A percentile compares a stretch with the other conserved stretches of the same genome.
phyloP scores from a whole-genome alignment of 768 basidiomycete genomes.

The Kwoniella botswanensis region DNA sequence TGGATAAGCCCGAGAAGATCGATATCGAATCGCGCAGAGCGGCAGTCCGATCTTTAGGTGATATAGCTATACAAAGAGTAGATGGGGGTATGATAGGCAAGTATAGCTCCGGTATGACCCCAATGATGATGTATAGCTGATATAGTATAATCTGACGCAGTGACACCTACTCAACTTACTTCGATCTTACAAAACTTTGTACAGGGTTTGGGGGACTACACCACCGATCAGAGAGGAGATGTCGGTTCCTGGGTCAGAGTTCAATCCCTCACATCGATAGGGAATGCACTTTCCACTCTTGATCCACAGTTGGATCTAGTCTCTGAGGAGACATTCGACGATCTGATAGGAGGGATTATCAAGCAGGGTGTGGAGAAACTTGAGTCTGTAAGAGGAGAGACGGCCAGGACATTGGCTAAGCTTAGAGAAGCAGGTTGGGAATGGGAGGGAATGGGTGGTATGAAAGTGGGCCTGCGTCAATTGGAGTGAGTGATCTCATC shows the following conservation, averaged over 20 bases:
- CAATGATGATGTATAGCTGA: too few relatives aligned
- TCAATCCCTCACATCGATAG: conserved; percentile 71
- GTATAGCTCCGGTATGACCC: background rate
- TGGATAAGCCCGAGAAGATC: conserved; percentile 42
- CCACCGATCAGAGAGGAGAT: conserved; percentile 91
- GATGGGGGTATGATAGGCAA: conserved; percentile 22
- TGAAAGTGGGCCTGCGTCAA: conserved; percentile 14
- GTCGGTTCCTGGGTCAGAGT: conserved; percentile 95
- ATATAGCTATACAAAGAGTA: conserved; percentile 21
- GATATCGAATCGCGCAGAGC: conserved; percentile 54
- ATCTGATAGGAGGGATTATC: conserved; percentile 65
- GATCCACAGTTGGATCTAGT: background rate
- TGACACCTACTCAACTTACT: background rate
- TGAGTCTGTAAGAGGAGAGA: conserved; percentile 83
- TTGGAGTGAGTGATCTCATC: conserved; percentile 20
- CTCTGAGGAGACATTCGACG: conserved; percentile 21
- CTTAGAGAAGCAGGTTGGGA: conserved; percentile 15
- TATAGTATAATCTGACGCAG: background rate
- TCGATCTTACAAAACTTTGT: conserved; percentile 62
- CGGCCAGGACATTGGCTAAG: conserved; percentile 58
- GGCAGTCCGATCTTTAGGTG: conserved; percentile 40
- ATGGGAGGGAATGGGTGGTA: conserved; percentile 21
- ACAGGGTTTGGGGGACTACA: conserved; percentile 86
- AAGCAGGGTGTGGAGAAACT: conserved; percentile 91
- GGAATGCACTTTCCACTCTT: conserved; percentile 14